Percentiles rank a stretch among this genome's conserved stretches.
These are phyloP conservation scores for Neurospora sp. DNA, from an alignment of 495 filamentous ascomycete species.

Conservation along the genomic window DNA sequence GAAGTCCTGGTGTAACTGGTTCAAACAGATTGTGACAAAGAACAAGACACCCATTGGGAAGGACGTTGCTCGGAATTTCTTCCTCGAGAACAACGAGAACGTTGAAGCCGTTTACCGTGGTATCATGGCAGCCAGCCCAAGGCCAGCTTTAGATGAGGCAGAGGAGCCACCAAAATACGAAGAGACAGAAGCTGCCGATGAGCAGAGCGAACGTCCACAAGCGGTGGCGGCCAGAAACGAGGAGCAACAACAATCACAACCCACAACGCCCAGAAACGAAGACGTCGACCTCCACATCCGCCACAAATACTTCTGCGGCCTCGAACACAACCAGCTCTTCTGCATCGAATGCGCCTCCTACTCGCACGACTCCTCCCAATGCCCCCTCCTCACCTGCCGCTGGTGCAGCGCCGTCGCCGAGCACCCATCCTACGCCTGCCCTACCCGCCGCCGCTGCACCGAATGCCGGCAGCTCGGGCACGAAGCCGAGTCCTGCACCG, in stretches of 20 bases:
- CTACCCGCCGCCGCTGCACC: conserved; percentile 25
- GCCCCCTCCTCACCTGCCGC: conserved; percentile 22
- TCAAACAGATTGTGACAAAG: conserved; percentile 5
- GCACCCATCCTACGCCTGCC: conserved; percentile 27
- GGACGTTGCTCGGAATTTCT: conserved; percentile 5
- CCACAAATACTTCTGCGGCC: conserved; percentile 28
- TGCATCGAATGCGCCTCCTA: conserved; percentile 29
- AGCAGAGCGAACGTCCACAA: background rate
- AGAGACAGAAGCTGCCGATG: background rate
- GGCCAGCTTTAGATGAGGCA: background rate
- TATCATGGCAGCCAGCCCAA: background rate
- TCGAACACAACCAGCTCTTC: conserved; percentile 17
- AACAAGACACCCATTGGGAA: conserved; percentile 5
- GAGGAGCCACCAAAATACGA: background rate
- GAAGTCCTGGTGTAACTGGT: conserved; percentile 4
- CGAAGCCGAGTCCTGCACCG: conserved; percentile 14
- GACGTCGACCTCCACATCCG: conserved; percentile 16
- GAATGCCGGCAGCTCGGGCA: conserved; percentile 34
- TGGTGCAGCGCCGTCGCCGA: conserved; percentile 21
- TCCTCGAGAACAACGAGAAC: conserved; percentile 2
- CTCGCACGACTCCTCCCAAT: conserved; percentile 22
- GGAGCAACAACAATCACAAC: background rate
- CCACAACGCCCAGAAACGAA: conserved; percentile 3
- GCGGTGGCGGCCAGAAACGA: background rate
- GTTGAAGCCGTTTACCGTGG: background rate